phyloP scores from a whole-genome alignment of 2,329 filamentous ascomycete genomes.

The Metarhizium sp. region DNA sequence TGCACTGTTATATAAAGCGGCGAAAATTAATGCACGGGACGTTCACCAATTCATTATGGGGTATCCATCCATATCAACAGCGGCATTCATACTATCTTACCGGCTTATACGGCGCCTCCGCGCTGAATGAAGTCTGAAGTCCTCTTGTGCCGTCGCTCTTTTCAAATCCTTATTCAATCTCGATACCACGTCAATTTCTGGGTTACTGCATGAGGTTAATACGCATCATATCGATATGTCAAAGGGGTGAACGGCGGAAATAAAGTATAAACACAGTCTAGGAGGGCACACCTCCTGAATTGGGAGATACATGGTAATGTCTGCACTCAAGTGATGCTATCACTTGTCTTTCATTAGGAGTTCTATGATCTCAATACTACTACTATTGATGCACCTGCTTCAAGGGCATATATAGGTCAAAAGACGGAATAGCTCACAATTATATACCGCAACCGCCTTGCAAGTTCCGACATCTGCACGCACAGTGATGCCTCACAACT shows the following conservation, averaged over 20 bases:
- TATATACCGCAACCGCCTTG: not conserved
- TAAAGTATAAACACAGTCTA: not conserved
- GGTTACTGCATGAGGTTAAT: constrained; percentile 7
- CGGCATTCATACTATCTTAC: constrained; percentile 2
- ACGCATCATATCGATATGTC: not conserved
- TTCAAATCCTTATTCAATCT: not conserved
- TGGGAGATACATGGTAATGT: not conserved
- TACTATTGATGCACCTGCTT: not conserved
- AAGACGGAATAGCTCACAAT: not conserved
- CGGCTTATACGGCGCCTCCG: not conserved
- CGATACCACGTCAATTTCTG: constrained; percentile 4
- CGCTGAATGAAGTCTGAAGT: not conserved
- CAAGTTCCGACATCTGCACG: not conserved
- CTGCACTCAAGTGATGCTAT: not conserved
- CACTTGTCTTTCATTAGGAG: not conserved
- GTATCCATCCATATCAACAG: not conserved
- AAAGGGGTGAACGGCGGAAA: not conserved
- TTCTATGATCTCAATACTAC: not conserved
- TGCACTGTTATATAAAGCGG: not conserved
- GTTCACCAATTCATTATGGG: not conserved
- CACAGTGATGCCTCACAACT: constrained; percentile 32
- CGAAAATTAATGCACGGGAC: not conserved
- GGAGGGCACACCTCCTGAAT: not conserved
- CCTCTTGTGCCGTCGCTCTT: not conserved
- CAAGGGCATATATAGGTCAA: not conserved